Evolutionary conservation across 129 eudicot genomes (phyloP), one percentile per base, ranked within the genome.

Genomic region (Flaveria brownii): DNA sequence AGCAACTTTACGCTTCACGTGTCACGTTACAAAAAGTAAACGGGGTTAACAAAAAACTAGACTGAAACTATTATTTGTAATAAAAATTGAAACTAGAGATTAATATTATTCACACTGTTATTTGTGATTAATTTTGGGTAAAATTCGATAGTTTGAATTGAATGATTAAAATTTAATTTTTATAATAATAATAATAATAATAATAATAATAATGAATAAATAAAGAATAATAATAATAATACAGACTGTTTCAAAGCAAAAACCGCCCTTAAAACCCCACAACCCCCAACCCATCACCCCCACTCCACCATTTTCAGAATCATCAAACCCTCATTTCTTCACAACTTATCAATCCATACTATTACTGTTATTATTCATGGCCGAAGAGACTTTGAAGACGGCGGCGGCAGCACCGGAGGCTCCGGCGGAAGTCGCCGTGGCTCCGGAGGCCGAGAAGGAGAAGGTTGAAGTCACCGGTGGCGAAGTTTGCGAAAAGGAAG

Each of bases 221-320:
- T 0, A 11, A n/a, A 63, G 57, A 61, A 61, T 26, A 43, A 83
- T 70, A 46, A n/a, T 42, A 61, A 25, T 28, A 17, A 45, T 81
- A 88, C 92, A 88, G 92, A 77, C 89, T 83, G 92, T 83, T 85
- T 83, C 82, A 73, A 68, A 77, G 81, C 87, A 71, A 70, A 57
- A 77, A 79, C 68, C 85, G 77, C 80, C 75, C 63, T 68, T 80
- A 51, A 76, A 76, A 46, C 64, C 84, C 87, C 28, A 57, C 56
- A 45, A 68, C 68, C 74, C 79, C 9, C 56, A 36, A 62, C 68
- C 70, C 79, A 9, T 45, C 62, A 26, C 61, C 39, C 61, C 72
- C 83, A 68, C 22, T 45, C 7, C 51, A 7, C 23, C 11, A 33
- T 26, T 39, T 20, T 41, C 41, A 0, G 33, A 30, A 63, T 3